Conservation (phyloP, 1,284 basidiomycete genomes). For the Earliella scabrosa region DNA sequence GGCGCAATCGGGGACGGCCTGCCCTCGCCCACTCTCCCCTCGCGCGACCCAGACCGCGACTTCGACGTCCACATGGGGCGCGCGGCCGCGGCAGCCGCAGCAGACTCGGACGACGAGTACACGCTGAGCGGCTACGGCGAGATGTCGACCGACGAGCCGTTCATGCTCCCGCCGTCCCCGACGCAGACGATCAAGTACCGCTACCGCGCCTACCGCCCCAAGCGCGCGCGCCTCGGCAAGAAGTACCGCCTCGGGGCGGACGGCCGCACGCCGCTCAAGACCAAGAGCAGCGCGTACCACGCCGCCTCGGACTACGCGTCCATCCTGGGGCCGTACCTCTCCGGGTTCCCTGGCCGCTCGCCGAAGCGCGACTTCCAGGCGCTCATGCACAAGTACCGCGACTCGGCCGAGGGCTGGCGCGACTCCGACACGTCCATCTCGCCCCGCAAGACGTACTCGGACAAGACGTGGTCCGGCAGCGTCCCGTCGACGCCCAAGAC, state of each 20-base stretch:
- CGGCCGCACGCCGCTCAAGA: constrained; percentile 14
- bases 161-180: constrained; percentile 24
- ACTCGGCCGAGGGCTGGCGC: constrained; percentile 17
- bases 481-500: not conserved
- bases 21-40: constrained; percentile 7
- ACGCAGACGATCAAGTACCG: constrained; percentile 28
- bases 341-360: constrained; percentile 12
- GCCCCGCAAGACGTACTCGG: constrained; percentile 3
- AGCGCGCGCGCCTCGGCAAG: constrained; percentile 16
- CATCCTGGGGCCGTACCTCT: constrained; percentile 12
- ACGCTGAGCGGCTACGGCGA: constrained; percentile 24
- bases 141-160: constrained; percentile 14
- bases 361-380: constrained; percentile 25
- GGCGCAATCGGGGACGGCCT: constrained; percentile 15
- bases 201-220: constrained; percentile 25
- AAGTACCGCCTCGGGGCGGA: constrained; percentile 17
- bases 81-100: not conserved
- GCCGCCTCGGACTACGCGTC: constrained; percentile 20
- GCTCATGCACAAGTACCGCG: constrained; percentile 25
- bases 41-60: not conserved
- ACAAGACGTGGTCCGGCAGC: not conserved
- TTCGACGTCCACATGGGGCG: not conserved
- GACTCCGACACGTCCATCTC: constrained; percentile 6
- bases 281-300: constrained; percentile 19
- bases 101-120: constrained; percentile 16